Base-by-base conservation (phyloP, 306 rosid genomes). In the Pyrus betulifolia region DNA sequence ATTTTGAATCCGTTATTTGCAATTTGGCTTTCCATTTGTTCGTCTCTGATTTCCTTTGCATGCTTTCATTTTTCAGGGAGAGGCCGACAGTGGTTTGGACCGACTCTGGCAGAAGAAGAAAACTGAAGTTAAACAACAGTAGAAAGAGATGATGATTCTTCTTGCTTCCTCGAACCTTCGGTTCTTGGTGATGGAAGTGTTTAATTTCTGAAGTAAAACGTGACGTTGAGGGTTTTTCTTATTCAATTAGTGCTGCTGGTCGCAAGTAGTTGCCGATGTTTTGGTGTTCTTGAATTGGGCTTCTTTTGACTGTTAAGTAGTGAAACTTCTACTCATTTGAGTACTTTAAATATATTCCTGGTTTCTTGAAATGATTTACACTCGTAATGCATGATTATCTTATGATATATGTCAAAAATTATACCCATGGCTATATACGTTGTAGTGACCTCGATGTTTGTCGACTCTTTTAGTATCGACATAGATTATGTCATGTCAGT, bases 61-160 rank as follows among this genome's bases (percentile, higher is more conserved):
- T 27, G 23, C 57, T 45, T 69, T 45, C 33, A 49, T 67, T 25
- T 61, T 4, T 6, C 79, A 88, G 88, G 93, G 93, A 67, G 93
- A 88, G 40, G 90, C 87, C 18, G 90, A 84, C 82, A 82, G 92
- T 76, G 88, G 83, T 3, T 73, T 88, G 35, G 90, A 86, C 75
- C 79, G 87, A 23, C 84, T 88, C 76, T 88, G 92, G 90, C 85
- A 82, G 79, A 88, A 84, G 82, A 88, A 86, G 90, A 88, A 65
- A 54, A 82, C 78, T 2, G 89, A 88, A 60, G 77, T 44, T 46
- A 78, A 76, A 18, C 91, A 88, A 79, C 85, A 77, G 57, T 88
- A 88, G 85, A 57, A 25, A 21, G 40, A 51, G 46, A 33, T 27
- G 5, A 18, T 61, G 45, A 21, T 62, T 61, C 23, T 74, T 42